A percentile compares a stretch with the other conserved stretches of the same genome.
Conservation (phyloP, 305 asterid genomes). For the Coffea humblotiana region DNA sequence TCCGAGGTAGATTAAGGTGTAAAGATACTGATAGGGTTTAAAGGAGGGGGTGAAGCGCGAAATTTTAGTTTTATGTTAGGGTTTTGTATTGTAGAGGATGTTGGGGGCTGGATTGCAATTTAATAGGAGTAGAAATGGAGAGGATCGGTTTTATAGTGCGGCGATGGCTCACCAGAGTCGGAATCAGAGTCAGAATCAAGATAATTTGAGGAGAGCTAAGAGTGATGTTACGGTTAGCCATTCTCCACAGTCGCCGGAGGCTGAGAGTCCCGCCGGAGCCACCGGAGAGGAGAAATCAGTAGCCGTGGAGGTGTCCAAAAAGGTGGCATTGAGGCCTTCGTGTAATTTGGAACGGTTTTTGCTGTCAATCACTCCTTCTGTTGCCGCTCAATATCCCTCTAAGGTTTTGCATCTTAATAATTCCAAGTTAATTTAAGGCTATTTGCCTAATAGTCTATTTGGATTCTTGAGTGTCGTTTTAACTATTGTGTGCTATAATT, state of each 20-base stretch:
- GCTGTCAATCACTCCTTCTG: conserved; percentile 79
- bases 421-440: not conserved
- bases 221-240: conserved; percentile 34
- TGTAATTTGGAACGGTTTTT: conserved; percentile 79
- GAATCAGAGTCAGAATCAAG: conserved; percentile 29
- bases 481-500: not conserved
- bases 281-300: conserved; percentile 41
- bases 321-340: conserved; percentile 1
- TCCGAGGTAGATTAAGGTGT: not conserved
- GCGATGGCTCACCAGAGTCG: conserved; percentile 63
- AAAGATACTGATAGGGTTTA: conserved; percentile 15
- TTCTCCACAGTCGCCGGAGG: conserved; percentile 1
- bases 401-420: conserved; percentile 45
- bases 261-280: conserved; percentile 15
- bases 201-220: conserved; percentile 61
- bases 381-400: conserved; percentile 66
- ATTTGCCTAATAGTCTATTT: not conserved
- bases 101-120: conserved; percentile 88
- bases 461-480: not conserved
- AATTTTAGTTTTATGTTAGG: conserved; percentile 28
- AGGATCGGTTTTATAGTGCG: conserved; percentile 78
- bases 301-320: not conserved
- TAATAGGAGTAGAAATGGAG: conserved; percentile 74
- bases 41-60: not conserved
- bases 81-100: conserved; percentile 35